Evolutionary conservation across 2,329 filamentous ascomycete species (phyloP).

Genomic region (Penicillium italicum): DNA sequence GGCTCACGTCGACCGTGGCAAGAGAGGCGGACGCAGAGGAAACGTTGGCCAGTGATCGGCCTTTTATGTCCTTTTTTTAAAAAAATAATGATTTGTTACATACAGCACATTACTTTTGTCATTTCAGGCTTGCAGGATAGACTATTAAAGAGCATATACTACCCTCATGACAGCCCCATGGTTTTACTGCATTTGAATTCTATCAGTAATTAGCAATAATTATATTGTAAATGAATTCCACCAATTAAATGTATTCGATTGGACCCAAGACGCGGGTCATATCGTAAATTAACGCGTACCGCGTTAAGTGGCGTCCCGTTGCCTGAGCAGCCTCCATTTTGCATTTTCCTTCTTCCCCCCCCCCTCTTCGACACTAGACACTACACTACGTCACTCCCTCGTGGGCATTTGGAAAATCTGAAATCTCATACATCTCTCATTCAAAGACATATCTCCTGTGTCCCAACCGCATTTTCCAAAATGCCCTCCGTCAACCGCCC

Average conservation of each 20-base stretch:
- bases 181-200: neutral
- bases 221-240: neutral
- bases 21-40: constrained; percentile 75
- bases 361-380: too few species aligned
- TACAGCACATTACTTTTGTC: neutral
- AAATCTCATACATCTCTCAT: neutral
- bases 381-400: constrained; percentile 2
- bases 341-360: neutral
- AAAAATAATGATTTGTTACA: constrained; percentile 9
- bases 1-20: constrained; percentile 76
- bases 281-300: constrained; percentile 1
- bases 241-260: neutral
- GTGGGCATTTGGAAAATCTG: neutral
- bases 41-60: constrained; percentile 48
- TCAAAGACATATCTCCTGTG: neutral
- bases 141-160: neutral
- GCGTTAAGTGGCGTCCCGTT: constrained; percentile 4
- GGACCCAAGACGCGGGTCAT: neutral
- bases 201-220: too few species aligned
- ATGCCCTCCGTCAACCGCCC: constrained; percentile 14
- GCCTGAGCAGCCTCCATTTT: neutral
- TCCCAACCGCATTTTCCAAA: constrained; percentile 8
- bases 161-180: neutral
- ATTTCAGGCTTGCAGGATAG: neutral
- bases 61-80: neutral